Conservation (phyloP, 2,329 filamentous ascomycete genomes). For the Tympanopsis confertula region DNA sequence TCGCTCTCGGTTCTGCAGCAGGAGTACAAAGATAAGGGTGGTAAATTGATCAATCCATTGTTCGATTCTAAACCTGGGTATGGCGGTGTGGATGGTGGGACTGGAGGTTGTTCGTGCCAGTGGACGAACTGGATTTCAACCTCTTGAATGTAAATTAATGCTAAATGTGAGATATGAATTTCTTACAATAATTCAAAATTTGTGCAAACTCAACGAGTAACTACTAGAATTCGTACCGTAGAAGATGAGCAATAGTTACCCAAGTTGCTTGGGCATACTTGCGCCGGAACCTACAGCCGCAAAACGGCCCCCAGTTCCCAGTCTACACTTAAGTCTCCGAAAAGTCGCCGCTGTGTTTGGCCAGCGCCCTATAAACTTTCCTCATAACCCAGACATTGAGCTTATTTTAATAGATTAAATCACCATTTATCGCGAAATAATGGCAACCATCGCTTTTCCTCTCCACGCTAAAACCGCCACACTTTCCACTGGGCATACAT, state of each 20-base stretch:
- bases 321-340: not conserved
- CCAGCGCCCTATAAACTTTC: not conserved
- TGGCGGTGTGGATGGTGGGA: not conserved
- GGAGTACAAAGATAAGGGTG: not conserved
- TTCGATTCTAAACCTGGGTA: not conserved
- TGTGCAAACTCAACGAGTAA: no score
- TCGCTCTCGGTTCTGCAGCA: not conserved
- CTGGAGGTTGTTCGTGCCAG: not conserved
- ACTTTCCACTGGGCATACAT: not conserved
- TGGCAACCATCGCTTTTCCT: not conserved
- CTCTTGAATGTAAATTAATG: no score
- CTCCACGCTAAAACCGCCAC: not conserved
- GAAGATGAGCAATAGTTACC: no score
- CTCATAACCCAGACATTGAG: not conserved
- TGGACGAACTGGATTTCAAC: not conserved
- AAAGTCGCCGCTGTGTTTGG: not conserved
- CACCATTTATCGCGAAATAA: not conserved
- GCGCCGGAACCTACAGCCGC: no score
- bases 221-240: no score
- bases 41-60: not conserved
- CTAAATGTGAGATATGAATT: no score
- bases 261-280: no score
- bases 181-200: no score
- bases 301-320: no score
- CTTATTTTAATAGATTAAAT: not conserved